Percentiles rank a stretch among this genome's conserved stretches.
These are phyloP conservation scores for Diaporthe eres DNA, from an alignment of 2,329 filamentous ascomycete genomes.

Conservation along the genomic window DNA sequence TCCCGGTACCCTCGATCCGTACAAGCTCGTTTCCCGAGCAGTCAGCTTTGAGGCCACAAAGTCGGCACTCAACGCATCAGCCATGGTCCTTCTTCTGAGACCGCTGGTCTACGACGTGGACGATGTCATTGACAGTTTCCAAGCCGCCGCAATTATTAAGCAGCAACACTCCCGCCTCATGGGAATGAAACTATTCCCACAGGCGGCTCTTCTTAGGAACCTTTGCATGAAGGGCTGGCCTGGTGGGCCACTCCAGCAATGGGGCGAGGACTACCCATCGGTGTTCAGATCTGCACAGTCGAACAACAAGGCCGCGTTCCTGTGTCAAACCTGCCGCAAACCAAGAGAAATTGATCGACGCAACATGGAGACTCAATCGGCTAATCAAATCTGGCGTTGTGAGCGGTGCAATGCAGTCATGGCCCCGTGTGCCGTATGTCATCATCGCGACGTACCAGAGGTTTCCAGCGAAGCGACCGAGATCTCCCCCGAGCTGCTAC, in stretches of 20 bases:
- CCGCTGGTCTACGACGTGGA: slow-evolving; percentile 67
- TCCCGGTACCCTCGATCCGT: slow-evolving; percentile 63
- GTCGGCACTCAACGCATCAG: slow-evolving; percentile 71
- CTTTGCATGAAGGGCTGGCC: slow-evolving; percentile 72
- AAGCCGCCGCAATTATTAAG: slow-evolving; percentile 69
- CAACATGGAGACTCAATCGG: slow-evolving; percentile 49
- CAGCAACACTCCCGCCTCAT: slow-evolving; percentile 74
- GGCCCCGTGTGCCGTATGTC: slow-evolving; percentile 72
- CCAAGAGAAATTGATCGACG: slow-evolving; percentile 66
- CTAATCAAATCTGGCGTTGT: slow-evolving; percentile 68
- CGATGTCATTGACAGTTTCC: slow-evolving; percentile 67
- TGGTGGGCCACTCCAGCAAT: slow-evolving; percentile 60
- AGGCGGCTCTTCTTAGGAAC: slow-evolving; percentile 73
- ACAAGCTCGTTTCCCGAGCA: slow-evolving; percentile 65
- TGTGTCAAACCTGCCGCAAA: slow-evolving; percentile 70
- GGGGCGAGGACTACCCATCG: slow-evolving; percentile 68
- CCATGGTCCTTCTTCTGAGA: slow-evolving; percentile 72
- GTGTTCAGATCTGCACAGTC: slow-evolving; percentile 69
- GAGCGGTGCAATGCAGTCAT: slow-evolving; percentile 67
- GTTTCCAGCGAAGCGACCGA: slow-evolving; percentile 45
- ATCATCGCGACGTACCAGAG: slow-evolving; percentile 63
- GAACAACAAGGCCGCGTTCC: slow-evolving; percentile 66
- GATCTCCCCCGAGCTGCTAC: slow-evolving; percentile 16
- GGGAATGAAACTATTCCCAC: slow-evolving; percentile 71
- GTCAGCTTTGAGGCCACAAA: slow-evolving; percentile 69